Evolutionary conservation across 345 rosid species (phyloP).

Genomic region (Reutealis trisperma): DNA sequence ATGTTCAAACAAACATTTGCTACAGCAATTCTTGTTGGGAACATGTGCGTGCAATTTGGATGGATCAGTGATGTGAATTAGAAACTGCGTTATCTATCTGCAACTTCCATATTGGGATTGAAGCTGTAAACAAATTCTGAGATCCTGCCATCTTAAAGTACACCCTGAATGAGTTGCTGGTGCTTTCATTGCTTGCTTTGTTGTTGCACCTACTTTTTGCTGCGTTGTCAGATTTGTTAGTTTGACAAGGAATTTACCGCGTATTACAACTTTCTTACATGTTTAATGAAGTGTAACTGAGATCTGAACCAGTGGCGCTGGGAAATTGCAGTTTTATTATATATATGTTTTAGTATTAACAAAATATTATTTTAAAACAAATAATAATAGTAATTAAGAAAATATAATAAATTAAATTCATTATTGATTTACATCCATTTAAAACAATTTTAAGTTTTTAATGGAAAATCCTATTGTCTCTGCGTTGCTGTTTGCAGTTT

Average conservation of each 20-base stretch:
- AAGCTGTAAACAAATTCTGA: slow-evolving; percentile 2
- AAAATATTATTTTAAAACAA: too few relatives aligned
- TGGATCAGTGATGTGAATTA: slow-evolving; percentile 16
- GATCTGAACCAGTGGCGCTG: too few relatives aligned
- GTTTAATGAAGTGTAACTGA: too few relatives aligned
- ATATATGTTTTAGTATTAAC: too few relatives aligned
- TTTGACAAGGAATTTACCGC: neutral
- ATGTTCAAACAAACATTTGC: neutral
- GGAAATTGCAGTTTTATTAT: too few relatives aligned
- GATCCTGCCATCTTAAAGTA: neutral
- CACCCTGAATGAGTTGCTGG: neutral
- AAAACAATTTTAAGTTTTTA: too few relatives aligned
- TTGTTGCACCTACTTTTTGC: neutral
- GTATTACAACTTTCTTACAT: too few relatives aligned
- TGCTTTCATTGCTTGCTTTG: neutral
- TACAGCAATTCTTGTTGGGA: too few relatives aligned
- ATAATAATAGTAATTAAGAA: too few relatives aligned
- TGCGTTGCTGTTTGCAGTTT: neutral
- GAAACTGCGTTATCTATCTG: slow-evolving; percentile 23
- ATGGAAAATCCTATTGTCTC: too few relatives aligned
- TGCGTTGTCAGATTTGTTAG: neutral
- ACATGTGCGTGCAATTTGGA: neutral
- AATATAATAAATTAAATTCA: too few relatives aligned
- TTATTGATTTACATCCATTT: too few relatives aligned
- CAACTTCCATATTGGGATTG: slow-evolving; percentile 11